These are phyloP conservation scores for Xerocomellus amylosporus DNA, from an alignment of 768 basidiomycete genomes.

Conservation along the genomic window DNA sequence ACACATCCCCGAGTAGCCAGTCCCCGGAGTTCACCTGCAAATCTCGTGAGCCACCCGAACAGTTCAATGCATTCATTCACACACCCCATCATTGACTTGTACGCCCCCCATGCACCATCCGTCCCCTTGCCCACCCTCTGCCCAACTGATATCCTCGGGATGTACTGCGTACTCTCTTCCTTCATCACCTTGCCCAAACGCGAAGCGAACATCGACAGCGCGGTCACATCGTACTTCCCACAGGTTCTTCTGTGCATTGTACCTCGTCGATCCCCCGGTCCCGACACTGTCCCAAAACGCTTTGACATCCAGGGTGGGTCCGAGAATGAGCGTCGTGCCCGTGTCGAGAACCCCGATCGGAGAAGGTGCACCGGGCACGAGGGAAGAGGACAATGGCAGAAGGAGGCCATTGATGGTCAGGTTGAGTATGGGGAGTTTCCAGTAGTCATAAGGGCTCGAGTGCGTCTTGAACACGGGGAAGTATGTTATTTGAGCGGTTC, in stretches of 20 bases:
- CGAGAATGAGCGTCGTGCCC: slow-evolving; percentile 56
- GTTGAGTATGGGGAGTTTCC: slow-evolving; percentile 51
- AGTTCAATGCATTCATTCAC: slow-evolving; percentile 2
- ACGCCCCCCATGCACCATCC: slow-evolving; percentile 59
- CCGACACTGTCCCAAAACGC: slow-evolving; percentile 52
- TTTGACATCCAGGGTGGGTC: slow-evolving; percentile 50
- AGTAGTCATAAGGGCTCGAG: slow-evolving; percentile 46
- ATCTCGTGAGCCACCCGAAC: slow-evolving; percentile 1
- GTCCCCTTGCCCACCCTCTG: slow-evolving; percentile 36
- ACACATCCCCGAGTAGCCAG: slow-evolving; percentile 60
- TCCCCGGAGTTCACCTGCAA: slow-evolving; percentile 51
- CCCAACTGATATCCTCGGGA: slow-evolving; percentile 53
- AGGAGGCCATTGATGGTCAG: slow-evolving; percentile 43
- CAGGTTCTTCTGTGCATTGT: slow-evolving; percentile 33
- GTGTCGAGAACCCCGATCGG: slow-evolving; percentile 63
- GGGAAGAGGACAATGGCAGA: slow-evolving; percentile 45
- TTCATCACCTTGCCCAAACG: slow-evolving; percentile 38
- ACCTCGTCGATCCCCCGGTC: slow-evolving; percentile 36
- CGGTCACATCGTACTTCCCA: slow-evolving; percentile 54
- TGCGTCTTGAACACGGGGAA: slow-evolving; percentile 40
- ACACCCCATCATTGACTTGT: slow-evolving; percentile 50
- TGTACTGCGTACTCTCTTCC: slow-evolving; percentile 43
- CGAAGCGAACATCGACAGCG: slow-evolving; percentile 44
- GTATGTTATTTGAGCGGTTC: slow-evolving; percentile 33
- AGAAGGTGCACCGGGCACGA: slow-evolving; percentile 38